Percentiles rank a stretch among this genome's conserved stretches.
Conservation (phyloP, 805 yeast genomes). For the Metschnikowia drakensbergensis region DNA sequence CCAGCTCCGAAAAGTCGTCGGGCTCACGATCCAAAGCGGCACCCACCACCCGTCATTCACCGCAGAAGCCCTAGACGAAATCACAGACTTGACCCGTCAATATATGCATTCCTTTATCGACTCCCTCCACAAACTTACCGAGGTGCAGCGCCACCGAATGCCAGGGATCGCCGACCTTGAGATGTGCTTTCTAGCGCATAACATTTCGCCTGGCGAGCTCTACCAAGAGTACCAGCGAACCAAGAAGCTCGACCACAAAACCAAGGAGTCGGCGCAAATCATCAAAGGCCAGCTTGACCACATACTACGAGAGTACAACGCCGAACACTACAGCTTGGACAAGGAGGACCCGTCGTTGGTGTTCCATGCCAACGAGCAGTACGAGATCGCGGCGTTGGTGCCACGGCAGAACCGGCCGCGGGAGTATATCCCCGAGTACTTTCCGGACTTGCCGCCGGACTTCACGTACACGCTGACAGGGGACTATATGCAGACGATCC, state of each 20-base stretch:
- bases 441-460: slow-evolving; percentile 91
- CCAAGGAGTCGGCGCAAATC: slow-evolving; percentile 5
- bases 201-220: slow-evolving; percentile 38
- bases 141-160: slow-evolving; percentile 56
- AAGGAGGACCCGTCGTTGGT: slow-evolving; percentile 43
- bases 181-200: slow-evolving; percentile 42
- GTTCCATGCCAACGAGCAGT: slow-evolving; percentile 50
- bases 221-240: slow-evolving; percentile 29
- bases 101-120: slow-evolving; percentile 36
- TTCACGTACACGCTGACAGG: slow-evolving; percentile 85
- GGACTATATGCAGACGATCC: slow-evolving; percentile 53
- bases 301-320: slow-evolving; percentile 15
- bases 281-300: slow-evolving; percentile 8
- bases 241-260: slow-evolving; percentile 1
- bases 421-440: slow-evolving; percentile 61
- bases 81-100: slow-evolving; percentile 26
- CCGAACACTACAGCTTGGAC: slow-evolving; percentile 23
- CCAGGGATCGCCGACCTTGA: slow-evolving; percentile 52
- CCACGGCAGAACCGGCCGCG: slow-evolving; percentile 44
- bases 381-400: slow-evolving; percentile 51
- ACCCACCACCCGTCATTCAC: slow-evolving; percentile 20
- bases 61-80: slow-evolving; percentile 26
- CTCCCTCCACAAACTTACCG: slow-evolving; percentile 48
- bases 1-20: slow-evolving; percentile 28
- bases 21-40: slow-evolving; percentile 21